Conservation (phyloP, 2,329 filamentous ascomycete species). For the Xylaria sp. region DNA sequence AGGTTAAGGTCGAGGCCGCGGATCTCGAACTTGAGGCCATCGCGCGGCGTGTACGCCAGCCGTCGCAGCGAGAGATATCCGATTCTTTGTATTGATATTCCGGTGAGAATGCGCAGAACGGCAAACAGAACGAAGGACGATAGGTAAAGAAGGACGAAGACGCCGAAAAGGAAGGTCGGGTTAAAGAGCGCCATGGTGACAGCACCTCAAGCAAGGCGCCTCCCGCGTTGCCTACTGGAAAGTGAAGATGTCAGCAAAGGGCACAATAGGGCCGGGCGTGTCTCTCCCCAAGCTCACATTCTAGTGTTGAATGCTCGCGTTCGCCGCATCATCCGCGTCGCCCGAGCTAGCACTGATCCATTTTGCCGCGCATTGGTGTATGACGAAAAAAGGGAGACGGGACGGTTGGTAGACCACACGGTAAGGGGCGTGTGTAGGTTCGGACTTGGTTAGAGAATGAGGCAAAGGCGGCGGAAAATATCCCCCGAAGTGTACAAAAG, state of each 20-base stretch:
- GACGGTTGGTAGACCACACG: too few relatives aligned
- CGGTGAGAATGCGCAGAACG: constrained; percentile 87
- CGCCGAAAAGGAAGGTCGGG: constrained; percentile 83
- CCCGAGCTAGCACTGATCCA: constrained; percentile 26
- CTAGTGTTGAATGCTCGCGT: constrained; percentile 23
- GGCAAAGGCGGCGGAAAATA: too few relatives aligned
- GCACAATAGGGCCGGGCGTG: background rate
- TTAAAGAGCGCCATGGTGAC: constrained; percentile 65
- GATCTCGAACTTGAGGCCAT: constrained; percentile 88
- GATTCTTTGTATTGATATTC: constrained; percentile 92
- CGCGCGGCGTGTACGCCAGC: constrained; percentile 84
- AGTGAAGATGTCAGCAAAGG: constrained; percentile 11
- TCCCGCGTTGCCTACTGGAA: constrained; percentile 31
- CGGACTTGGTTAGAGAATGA: too few relatives aligned
- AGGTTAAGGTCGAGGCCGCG: constrained; percentile 84
- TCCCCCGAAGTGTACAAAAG: background rate
- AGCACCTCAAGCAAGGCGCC: constrained; percentile 33
- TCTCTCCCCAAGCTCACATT: constrained; percentile 25
- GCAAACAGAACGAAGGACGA: constrained; percentile 93
- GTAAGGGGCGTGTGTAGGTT: too few relatives aligned
- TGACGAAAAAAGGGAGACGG: constrained; percentile 5
- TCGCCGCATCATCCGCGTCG: constrained; percentile 31
- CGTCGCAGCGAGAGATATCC: constrained; percentile 91
- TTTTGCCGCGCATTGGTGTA: constrained; percentile 25
- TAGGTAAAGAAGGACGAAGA: constrained; percentile 84